These are phyloP conservation scores for Saccharomyces hybrid DNA, from an alignment of 1,139 yeast species.

Conservation along the genomic window DNA sequence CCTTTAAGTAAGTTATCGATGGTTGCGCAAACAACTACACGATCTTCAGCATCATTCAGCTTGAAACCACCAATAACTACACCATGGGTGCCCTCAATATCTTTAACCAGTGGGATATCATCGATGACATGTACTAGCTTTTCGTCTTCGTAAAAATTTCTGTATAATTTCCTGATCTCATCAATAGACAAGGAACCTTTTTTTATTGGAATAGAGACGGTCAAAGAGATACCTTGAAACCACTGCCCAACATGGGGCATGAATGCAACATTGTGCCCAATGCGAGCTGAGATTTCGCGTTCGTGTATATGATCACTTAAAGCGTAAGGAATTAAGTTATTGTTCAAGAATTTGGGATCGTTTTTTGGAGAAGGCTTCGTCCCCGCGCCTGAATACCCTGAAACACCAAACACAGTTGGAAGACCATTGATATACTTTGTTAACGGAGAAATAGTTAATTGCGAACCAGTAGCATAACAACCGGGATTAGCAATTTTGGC, in stretches of 20 bases:
- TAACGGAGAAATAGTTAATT: constrained; percentile 84
- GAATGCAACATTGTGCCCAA: constrained; percentile 76
- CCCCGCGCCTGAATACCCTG: constrained; percentile 99
- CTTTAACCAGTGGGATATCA: constrained; percentile 67
- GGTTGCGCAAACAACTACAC: constrained; percentile 91
- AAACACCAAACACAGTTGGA: constrained; percentile 88
- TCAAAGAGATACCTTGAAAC: constrained; percentile 96
- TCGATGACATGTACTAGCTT: constrained; percentile 69
- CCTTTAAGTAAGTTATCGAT: constrained; percentile 95
- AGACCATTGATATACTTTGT: constrained; percentile 52
- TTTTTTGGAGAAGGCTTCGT: constrained; percentile 97
- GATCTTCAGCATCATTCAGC: constrained; percentile 75
- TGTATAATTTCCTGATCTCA: constrained; percentile 77
- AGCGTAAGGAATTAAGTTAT: constrained; percentile 91
- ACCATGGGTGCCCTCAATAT: constrained; percentile 89
- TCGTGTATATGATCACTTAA: constrained; percentile 96
- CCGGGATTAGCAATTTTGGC: constrained; percentile 93
- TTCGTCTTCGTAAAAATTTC: constrained; percentile 84
- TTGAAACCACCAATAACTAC: constrained; percentile 94
- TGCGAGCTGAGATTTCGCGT: constrained; percentile 74
- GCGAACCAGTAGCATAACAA: constrained; percentile 97
- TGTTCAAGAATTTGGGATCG: constrained; percentile 60
- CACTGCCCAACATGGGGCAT: constrained; percentile 97
- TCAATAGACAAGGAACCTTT: constrained; percentile 56
- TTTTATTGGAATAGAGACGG: constrained; percentile 82